Percentiles rank a stretch among this genome's conserved stretches.
Evolutionary conservation across 441 rosid species (phyloP).

Genomic region (Francoa sonchifolia): DNA sequence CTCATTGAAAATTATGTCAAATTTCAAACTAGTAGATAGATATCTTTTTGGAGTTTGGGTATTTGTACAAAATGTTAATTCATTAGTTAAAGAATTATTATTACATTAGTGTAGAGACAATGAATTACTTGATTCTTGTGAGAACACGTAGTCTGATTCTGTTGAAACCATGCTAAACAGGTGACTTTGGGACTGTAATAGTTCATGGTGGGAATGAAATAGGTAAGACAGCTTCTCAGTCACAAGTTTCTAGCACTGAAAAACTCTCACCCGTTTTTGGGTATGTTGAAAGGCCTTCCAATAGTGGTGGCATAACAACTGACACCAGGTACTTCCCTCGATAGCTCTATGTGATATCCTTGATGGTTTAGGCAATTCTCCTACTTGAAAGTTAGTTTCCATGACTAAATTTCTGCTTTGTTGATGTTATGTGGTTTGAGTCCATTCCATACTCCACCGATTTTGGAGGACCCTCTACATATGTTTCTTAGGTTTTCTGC

Average conservation of each 20-base stretch:
- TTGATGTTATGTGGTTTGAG: too few relatives aligned
- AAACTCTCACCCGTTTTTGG: constrained; percentile 24
- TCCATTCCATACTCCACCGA: too few relatives aligned
- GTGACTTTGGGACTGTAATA: constrained; percentile 80
- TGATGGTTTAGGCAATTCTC: too few relatives aligned
- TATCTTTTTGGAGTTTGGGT: too few relatives aligned
- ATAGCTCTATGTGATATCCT: neutral
- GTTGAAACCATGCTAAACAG: constrained; percentile 21
- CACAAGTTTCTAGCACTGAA: constrained; percentile 23
- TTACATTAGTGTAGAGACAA: neutral
- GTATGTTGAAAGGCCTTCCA: constrained; percentile 22
- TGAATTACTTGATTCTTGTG: neutral
- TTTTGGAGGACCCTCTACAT: too few relatives aligned
- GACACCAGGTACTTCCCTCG: constrained; percentile 31
- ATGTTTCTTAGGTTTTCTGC: too few relatives aligned
- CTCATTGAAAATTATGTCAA: too few relatives aligned
- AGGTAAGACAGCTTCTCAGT: constrained; percentile 16
- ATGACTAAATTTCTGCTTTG: neutral
- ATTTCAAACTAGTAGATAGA: too few relatives aligned
- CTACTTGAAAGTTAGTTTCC: too few relatives aligned
- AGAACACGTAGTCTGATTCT: constrained; percentile 2
- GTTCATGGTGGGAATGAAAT: constrained; percentile 53
- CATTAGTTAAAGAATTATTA: too few relatives aligned
- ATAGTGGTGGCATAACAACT: constrained; percentile 24
- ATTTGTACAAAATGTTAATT: too few relatives aligned